Evolutionary conservation across 192 early-diverging fungal species (phyloP), one percentile per base, ranked within the genome.

Genomic region (Coemansia sp.): DNA sequence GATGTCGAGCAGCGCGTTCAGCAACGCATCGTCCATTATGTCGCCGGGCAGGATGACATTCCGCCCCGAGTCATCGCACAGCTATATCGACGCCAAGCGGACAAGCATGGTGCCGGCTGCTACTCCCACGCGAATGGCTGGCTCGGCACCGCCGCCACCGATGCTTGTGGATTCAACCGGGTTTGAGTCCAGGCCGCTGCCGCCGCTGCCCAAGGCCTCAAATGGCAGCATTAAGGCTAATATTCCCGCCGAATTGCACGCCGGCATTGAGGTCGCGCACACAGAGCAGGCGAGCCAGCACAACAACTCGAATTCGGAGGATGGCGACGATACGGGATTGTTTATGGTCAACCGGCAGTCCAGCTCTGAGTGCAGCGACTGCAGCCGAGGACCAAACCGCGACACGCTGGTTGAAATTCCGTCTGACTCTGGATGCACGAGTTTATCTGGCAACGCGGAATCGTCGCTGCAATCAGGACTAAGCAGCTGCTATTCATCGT

Each of bases 361-460:
- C n/a, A 23, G 50, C 42, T 61, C 40, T 5, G 19, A 44, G 42
- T 18, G 18, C 42, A 44, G 43, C 25, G 48, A 18, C 19, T 44
- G 50, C 60, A 43, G 50, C 28, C 33, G 60, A 9, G 60, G 24
- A 10, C 35, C 40, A 27, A 59, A 60, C 27, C 40, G 70, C 28
- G 60, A 73, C 52, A 73, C 70, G 50, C 52, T 73, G 24, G 70
- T 73, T 31, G 54, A 72, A 21, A 8, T 27, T 44, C 47, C 38
- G 24, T 11, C 55, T 7, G 28, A 27, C 31, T 48, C 62, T 40
- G 62, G 40, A 11, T 49, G 47, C 30, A 14, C 19, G 6, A 24
- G 22, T 7, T 6, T 46, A 10, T 12, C 45, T 4, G 22, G 6
- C 30, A 22, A 40, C 38, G 5, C 31, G 10, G 45, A 48, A 16